phyloP scores from a whole-genome alignment of 345 rosid species.

The Populus ilicifolia region DNA sequence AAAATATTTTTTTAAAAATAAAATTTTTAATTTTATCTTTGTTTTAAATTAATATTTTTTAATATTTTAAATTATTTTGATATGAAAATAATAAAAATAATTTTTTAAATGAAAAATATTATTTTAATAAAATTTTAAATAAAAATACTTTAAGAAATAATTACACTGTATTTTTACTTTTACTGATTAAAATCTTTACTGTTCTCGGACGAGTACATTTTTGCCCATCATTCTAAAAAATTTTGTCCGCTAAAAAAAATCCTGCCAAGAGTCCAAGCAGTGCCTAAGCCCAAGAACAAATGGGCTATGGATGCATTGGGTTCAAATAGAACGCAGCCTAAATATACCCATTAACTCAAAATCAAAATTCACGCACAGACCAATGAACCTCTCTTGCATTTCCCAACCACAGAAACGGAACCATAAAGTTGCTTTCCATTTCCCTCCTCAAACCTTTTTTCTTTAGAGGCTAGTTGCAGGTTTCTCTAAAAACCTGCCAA shows the following conservation, averaged over 20 bases:
- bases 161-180: no score
- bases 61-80: fast-evolving
- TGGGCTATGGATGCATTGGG: not conserved
- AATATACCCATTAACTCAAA: not conserved
- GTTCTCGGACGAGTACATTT: no score
- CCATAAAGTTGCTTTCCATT: not conserved
- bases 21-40: no score
- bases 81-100: fast-evolving
- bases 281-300: not conserved
- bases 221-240: not conserved
- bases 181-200: no score
- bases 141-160: no score
- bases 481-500: not conserved
- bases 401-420: not conserved
- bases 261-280: not conserved
- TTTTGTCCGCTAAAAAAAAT: not conserved
- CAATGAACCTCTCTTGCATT: not conserved
- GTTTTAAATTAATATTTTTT: no score
- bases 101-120: no score
- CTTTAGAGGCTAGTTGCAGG: not conserved
- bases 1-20: no score
- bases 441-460: not conserved
- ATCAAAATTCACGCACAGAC: not conserved
- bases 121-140: no score
- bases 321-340: not conserved